Evolutionary conservation across 306 rosid genomes (phyloP), one percentile per base, ranked within the genome.

Genomic region (Geum urbanum): DNA sequence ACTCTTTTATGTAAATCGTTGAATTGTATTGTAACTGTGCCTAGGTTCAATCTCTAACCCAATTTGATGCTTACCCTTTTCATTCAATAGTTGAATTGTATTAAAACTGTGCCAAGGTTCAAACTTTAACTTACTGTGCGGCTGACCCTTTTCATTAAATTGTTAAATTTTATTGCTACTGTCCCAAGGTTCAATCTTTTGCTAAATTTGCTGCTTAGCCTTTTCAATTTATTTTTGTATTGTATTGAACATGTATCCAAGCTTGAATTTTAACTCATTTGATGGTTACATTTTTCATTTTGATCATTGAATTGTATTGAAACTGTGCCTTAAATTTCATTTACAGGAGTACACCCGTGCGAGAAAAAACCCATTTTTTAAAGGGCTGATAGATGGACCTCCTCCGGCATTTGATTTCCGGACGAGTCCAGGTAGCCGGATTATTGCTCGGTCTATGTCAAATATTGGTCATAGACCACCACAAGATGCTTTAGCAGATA

Each of bases 311-410:
- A 39, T 32, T 35, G 45, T 41, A 18, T 64, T 59, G 9, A 60
- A 60, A 63, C 45, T 72, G 69, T 63, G 70, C 63, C n/a, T 22
- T 8, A 37, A 27, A 50, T 45, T 14, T 13, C 37, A 9, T 63
- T 55, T 74, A 78, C 76, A 88, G 92, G 86, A 76, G 66, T 83
- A 64, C 44, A 53, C 62, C 60, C 86, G 82, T 61, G 47, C 77
- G 37, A 73, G 86, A 78, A 84, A 85, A 49, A 74, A 75, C 32
- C 84, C 90, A 27, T 71, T 16, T 47, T 88, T 74, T 57, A 51
- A 85, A 74, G 88, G 84, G 53, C 80, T 80, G 44, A n/a, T 78
- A 12, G 80, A 67, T 80, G 69, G 62, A 53, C 50, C 52, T 73
- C 59, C 48, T 43, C 74, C 55, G 10, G 6, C 70, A 70, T 46